Evolutionary conservation across 2,329 filamentous ascomycete species (phyloP).

Genomic region (Aspergillus sp.): DNA sequence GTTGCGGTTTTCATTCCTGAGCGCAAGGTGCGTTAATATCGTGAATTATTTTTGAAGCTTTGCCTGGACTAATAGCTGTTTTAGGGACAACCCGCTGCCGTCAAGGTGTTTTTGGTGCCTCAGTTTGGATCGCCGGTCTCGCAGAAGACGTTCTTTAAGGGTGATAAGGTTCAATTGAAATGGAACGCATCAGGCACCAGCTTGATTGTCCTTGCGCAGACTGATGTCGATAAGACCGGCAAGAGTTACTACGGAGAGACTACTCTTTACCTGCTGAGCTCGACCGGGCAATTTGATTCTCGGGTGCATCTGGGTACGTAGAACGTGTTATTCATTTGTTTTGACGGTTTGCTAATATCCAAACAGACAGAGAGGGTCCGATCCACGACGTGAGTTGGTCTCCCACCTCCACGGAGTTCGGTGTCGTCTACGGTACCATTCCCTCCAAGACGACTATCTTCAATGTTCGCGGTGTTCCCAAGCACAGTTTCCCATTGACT

Average conservation of each 20-base stretch:
- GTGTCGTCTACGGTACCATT: slow-evolving; percentile 97
- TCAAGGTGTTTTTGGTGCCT: slow-evolving; percentile 93
- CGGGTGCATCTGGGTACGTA: slow-evolving; percentile 70
- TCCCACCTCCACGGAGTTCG: slow-evolving; percentile 95
- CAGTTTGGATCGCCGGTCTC: slow-evolving; percentile 80
- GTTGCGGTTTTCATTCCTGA: slow-evolving; percentile 95
- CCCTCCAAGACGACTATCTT: slow-evolving; percentile 99
- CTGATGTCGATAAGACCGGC: slow-evolving; percentile 95
- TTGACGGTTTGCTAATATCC: slow-evolving; percentile 12
- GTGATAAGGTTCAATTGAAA: slow-evolving; percentile 97
- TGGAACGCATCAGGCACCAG: slow-evolving; percentile 94
- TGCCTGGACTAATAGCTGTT: background rate
- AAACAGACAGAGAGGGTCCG: slow-evolving; percentile 85
- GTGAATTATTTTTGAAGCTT: background rate
- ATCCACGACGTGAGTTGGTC: slow-evolving; percentile 99
- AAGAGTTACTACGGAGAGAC: slow-evolving; percentile 99
- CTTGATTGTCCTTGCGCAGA: slow-evolving; percentile 92
- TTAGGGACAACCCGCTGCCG: slow-evolving; percentile 85
- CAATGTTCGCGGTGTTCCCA: slow-evolving; percentile 79
- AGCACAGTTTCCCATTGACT: slow-evolving; percentile 80
- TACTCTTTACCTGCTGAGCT: slow-evolving; percentile 90
- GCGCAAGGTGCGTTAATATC: slow-evolving; percentile 68
- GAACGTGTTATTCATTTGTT: background rate
- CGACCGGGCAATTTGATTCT: slow-evolving; percentile 88
- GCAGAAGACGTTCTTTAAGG: slow-evolving; percentile 99